Evolutionary conservation across 352 stramenopile species (phyloP).

Genomic region (Phytophthora pluvialis): DNA sequence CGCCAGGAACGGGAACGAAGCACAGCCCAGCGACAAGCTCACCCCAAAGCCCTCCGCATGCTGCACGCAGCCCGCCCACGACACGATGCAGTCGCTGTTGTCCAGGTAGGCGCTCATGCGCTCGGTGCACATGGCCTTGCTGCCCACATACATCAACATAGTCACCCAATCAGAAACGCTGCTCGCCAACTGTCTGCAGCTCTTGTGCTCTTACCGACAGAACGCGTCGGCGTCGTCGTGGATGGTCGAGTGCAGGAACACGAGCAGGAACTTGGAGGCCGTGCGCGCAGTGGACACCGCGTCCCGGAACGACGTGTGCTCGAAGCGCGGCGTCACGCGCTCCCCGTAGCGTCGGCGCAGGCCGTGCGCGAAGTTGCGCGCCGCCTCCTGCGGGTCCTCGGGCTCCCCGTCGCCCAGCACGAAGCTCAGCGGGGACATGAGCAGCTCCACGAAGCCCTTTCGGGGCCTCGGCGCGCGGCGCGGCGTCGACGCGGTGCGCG

Average conservation of each 20-base stretch:
- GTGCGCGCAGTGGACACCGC: conserved; percentile 79
- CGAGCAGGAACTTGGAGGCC: conserved; percentile 84
- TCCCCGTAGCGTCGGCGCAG: conserved; percentile 67
- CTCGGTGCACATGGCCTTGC: conserved; percentile 72
- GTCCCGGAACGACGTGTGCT: conserved; percentile 85
- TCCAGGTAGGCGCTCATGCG: conserved; percentile 76
- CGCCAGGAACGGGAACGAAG: conserved; percentile 81
- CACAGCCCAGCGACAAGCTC: conserved; percentile 83
- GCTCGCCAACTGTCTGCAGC: conserved; percentile 17
- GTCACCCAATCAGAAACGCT: conserved; percentile 12
- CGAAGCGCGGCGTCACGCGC: conserved; percentile 64
- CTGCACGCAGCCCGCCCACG: conserved; percentile 84
- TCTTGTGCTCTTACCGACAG: conserved; percentile 53
- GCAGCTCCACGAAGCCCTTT: conserved; percentile 79
- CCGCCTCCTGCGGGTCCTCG: conserved; percentile 65
- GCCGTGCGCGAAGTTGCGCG: conserved; percentile 62
- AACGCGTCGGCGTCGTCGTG: conserved; percentile 82
- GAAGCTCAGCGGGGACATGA: conserved; percentile 78
- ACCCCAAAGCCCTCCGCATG: conserved; percentile 82
- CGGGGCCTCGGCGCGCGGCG: conserved; percentile 17
- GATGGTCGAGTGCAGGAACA: conserved; percentile 87
- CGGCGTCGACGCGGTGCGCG: not conserved
- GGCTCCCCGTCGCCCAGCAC: conserved; percentile 74
- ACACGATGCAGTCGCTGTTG: conserved; percentile 83
- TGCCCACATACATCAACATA: conserved; percentile 22